These are phyloP conservation scores for Sugiyamaella marilandica DNA, from an alignment of 805 yeast genomes.

Conservation along the genomic window DNA sequence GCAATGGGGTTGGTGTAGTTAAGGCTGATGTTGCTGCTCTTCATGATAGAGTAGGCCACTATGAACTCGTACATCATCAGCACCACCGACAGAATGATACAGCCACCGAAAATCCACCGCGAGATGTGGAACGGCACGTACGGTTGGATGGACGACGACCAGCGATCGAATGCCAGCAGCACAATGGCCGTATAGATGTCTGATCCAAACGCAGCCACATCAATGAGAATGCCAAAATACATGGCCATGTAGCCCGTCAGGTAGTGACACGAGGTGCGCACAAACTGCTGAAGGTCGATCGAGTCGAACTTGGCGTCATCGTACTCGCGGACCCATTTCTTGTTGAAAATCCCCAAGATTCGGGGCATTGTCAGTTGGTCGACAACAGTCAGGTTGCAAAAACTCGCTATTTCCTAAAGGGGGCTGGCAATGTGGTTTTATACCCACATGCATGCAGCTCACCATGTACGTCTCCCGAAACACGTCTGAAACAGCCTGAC, in stretches of 20 bases:
- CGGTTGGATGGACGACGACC: conserved; percentile 54
- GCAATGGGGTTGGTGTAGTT: conserved; percentile 67
- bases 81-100: conserved; percentile 67
- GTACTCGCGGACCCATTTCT: conserved; percentile 23
- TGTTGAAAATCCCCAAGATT: conserved; percentile 15
- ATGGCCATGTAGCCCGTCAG: conserved; percentile 29
- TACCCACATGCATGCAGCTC: too few species aligned
- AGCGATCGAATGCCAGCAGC: conserved; percentile 63
- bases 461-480: too few species aligned
- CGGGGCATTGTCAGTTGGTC: conserved; percentile 6
- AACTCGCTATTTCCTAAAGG: too few species aligned
- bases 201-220: conserved; percentile 49
- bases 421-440: too few species aligned
- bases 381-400: neutral
- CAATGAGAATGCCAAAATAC: conserved; percentile 44
- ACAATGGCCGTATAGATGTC: conserved; percentile 78
- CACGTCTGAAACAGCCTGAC: too few species aligned
- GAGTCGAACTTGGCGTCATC: conserved; percentile 22
- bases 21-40: conserved; percentile 60
- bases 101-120: conserved; percentile 73
- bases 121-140: conserved; percentile 46
- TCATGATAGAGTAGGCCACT: conserved; percentile 53
- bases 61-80: conserved; percentile 53
- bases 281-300: conserved; percentile 22
- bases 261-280: conserved; percentile 22